Evolutionary conservation across 2,329 filamentous ascomycete species (phyloP).

Genomic region (Trichoderma atroviride): DNA sequence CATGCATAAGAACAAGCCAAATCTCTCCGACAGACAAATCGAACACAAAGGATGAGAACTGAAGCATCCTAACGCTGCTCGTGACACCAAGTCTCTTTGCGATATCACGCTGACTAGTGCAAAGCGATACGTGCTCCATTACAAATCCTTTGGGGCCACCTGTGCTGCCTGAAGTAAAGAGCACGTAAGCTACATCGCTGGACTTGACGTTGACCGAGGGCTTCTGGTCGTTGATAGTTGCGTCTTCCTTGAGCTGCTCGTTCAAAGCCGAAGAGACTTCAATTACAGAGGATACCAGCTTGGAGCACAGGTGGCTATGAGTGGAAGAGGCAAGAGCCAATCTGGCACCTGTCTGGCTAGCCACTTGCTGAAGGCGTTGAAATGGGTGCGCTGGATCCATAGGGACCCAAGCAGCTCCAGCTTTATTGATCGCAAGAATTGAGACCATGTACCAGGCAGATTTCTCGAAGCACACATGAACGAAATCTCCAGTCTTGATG

Average conservation of each 20-base stretch:
- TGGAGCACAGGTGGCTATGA: slow-evolving; percentile 25
- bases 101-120: slow-evolving; percentile 34
- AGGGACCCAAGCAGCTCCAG: slow-evolving; percentile 27
- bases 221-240: slow-evolving; percentile 30
- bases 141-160: slow-evolving; percentile 32
- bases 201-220: slow-evolving; percentile 30
- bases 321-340: slow-evolving; percentile 1
- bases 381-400: slow-evolving; percentile 27
- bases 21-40: slow-evolving; percentile 26
- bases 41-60: slow-evolving; percentile 28
- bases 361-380: slow-evolving; percentile 6
- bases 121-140: slow-evolving; percentile 47
- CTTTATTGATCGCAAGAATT: slow-evolving; percentile 23
- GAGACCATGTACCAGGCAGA: slow-evolving; percentile 29
- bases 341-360: background rate
- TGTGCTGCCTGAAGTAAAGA: slow-evolving; percentile 36
- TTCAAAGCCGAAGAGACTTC: background rate
- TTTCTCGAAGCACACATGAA: slow-evolving; percentile 31
- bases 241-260: background rate
- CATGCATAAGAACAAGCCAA: slow-evolving; percentile 18
- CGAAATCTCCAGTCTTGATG: slow-evolving; percentile 32
- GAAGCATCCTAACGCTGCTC: slow-evolving; percentile 20
- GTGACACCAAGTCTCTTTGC: slow-evolving; percentile 18
- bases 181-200: slow-evolving; percentile 29
- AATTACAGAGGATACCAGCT: slow-evolving; percentile 1